Percentiles rank a stretch among this genome's conserved stretches.
Evolutionary conservation across 495 filamentous ascomycete genomes (phyloP).

Genomic region (Penicillium steckii): DNA sequence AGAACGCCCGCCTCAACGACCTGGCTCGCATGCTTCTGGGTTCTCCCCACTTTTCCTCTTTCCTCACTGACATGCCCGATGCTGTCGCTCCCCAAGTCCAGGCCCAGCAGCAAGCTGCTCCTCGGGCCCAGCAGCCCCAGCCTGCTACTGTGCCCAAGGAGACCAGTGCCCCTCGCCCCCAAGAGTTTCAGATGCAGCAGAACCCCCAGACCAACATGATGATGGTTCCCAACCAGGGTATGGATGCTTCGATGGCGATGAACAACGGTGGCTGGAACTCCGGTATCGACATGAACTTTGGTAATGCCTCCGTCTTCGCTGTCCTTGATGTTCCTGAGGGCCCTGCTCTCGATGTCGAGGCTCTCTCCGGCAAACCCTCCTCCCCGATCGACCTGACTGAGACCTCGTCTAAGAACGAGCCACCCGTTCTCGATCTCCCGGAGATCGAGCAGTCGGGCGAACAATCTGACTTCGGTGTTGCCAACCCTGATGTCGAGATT

Average conservation of each 20-base stretch:
- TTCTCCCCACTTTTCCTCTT: slow-evolving; percentile 81
- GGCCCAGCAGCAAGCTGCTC: slow-evolving; percentile 38
- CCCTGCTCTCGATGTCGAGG: slow-evolving; percentile 58
- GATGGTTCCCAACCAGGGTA: slow-evolving; percentile 70
- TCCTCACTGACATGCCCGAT: slow-evolving; percentile 69
- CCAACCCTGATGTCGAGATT: slow-evolving; percentile 50
- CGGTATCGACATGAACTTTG: slow-evolving; percentile 51
- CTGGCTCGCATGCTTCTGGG: slow-evolving; percentile 79
- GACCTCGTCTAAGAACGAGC: slow-evolving; percentile 50
- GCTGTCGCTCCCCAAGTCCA: slow-evolving; percentile 42
- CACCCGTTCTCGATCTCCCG: slow-evolving; percentile 43
- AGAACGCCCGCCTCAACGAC: slow-evolving; percentile 75
- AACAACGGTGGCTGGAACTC: slow-evolving; percentile 23
- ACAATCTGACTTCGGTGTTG: slow-evolving; percentile 28
- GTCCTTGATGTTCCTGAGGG: slow-evolving; percentile 74
- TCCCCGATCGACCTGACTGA: slow-evolving; percentile 41
- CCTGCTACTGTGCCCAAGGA: slow-evolving; percentile 54
- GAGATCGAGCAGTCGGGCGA: slow-evolving; percentile 32
- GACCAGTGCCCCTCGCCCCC: slow-evolving; percentile 55
- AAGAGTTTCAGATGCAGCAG: slow-evolving; percentile 57
- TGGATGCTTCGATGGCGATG: slow-evolving; percentile 61
- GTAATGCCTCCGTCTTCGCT: slow-evolving; percentile 75
- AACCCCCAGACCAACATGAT: slow-evolving; percentile 65
- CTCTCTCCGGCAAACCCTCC: slow-evolving; percentile 66
- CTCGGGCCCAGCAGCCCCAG: slow-evolving; percentile 37